Evolutionary conservation across 1,284 basidiomycete species (phyloP), one percentile per base, ranked within the genome.

Genomic region (Cutaneotrichosporon cyanovorans): DNA sequence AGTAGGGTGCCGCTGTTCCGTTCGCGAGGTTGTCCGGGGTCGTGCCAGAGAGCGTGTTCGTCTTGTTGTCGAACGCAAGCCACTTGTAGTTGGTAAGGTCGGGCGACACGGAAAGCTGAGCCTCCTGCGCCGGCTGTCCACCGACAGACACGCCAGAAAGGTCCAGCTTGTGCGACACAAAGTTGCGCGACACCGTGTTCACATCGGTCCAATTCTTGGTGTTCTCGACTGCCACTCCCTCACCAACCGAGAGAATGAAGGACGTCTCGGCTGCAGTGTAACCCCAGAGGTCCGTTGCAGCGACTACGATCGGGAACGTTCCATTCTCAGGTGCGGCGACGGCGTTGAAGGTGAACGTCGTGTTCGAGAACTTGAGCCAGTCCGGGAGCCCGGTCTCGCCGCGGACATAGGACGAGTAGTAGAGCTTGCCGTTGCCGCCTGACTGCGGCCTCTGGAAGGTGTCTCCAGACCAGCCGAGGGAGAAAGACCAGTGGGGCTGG

Each of bases 291-390:
- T 72, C 71, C n/a, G 67, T 65, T 6, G 66, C 72, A 0, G 63
- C 67, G 8, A 66, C 63, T 15, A 72, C 68, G 42, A 73, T 56
- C 2, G 62, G 63, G 45, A 54, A 71, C 37, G 56, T 66, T 1
- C 69, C 71, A 22, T 56, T 48, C 2, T 55, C 58, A 1, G 78
- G 77, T 0, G 76, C 75, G n/a, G n/a, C 25, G 18, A 76, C 66
- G 9, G 77, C 77, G 48, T 66, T 71, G 43, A 78, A 74, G 4
- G 77, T 78, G 46, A 75, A 71, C 2, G 76, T 75, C n/a, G 64
- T 54, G 57, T 76, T 75, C 56, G 73, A 67, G 51, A 75, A 77
- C 8, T 54, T 59, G 40, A 79, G 63, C 78, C 78, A 79, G 18
- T 53, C 44, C 0, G 78, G 78, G 14, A 78, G 60, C 6, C 62